phyloP scores from a whole-genome alignment of 352 stramenopile genomes.

The Pythium catenulatum region DNA sequence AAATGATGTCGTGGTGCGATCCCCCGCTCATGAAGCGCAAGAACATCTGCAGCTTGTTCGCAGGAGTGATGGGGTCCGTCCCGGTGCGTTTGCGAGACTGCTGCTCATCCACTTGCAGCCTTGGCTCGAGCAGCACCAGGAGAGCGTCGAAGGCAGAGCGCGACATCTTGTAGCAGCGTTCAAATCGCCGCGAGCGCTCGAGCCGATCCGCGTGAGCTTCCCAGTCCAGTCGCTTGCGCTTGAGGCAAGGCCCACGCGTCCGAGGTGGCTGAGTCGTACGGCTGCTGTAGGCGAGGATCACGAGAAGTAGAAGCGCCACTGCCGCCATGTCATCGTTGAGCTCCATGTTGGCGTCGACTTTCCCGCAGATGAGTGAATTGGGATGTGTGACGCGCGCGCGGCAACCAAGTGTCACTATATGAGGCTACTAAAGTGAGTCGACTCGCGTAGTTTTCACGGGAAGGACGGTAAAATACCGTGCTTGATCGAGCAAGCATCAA shows the following conservation, averaged over 20 bases:
- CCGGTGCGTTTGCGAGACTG: not conserved
- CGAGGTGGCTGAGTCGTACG: not conserved
- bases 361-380: too few relatives aligned
- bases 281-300: too few relatives aligned
- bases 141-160: not conserved
- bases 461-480: too few relatives aligned
- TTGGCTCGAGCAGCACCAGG: not conserved
- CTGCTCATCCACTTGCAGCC: not conserved
- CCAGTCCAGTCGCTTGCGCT: not conserved
- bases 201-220: not conserved
- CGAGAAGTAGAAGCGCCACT: too few relatives aligned
- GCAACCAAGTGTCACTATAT: too few relatives aligned
- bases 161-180: not conserved
- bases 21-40: not conserved
- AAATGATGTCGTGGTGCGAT: not conserved
- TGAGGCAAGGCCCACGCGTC: not conserved
- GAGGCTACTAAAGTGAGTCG: too few relatives aligned
- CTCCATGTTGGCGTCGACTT: too few relatives aligned
- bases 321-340: too few relatives aligned
- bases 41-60: slow-evolving; percentile 24
- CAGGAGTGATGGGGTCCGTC: not conserved
- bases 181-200: not conserved
- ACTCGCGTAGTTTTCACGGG: too few relatives aligned
- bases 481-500: too few relatives aligned
- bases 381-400: too few relatives aligned